Percentiles rank a stretch among this genome's conserved stretches.
phyloP scores from a whole-genome alignment of 768 basidiomycete genomes.

The Tulasnella sp. region DNA sequence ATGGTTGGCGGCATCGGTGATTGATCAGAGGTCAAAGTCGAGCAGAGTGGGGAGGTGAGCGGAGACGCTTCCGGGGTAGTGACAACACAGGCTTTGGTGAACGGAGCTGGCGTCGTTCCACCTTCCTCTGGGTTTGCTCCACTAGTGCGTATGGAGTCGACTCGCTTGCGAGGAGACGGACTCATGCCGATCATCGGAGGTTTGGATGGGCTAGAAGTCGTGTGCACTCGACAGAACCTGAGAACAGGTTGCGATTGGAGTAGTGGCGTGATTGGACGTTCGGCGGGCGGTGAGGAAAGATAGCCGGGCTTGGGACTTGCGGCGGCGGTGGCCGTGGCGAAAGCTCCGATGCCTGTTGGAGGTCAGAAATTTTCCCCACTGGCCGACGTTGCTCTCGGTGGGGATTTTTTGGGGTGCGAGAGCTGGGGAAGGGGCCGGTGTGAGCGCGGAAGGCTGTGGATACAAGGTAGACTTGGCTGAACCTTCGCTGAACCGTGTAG shows the following conservation, averaged over 20 bases:
- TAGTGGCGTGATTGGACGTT: not conserved
- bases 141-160: not conserved
- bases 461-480: not conserved
- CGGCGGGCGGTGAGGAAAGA: not conserved
- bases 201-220: slow-evolving; percentile 6
- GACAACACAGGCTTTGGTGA: not conserved
- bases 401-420: not conserved
- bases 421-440: not conserved
- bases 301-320: not conserved
- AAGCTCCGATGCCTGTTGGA: not conserved
- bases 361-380: not conserved
- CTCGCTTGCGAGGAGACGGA: not conserved
- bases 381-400: not conserved
- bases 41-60: too few species aligned
- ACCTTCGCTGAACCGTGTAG: not conserved
- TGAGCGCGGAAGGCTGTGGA: not conserved
- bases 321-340: not conserved
- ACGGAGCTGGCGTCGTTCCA: not conserved
- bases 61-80: not conserved
- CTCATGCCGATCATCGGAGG: not conserved
- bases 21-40: too few species aligned
- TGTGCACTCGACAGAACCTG: not conserved
- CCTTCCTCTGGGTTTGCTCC: not conserved
- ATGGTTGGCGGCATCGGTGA: too few species aligned
- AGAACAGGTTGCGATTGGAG: not conserved